Base-by-base conservation (phyloP, 352 stramenopile genomes). In the Globisporangium splendens region DNA sequence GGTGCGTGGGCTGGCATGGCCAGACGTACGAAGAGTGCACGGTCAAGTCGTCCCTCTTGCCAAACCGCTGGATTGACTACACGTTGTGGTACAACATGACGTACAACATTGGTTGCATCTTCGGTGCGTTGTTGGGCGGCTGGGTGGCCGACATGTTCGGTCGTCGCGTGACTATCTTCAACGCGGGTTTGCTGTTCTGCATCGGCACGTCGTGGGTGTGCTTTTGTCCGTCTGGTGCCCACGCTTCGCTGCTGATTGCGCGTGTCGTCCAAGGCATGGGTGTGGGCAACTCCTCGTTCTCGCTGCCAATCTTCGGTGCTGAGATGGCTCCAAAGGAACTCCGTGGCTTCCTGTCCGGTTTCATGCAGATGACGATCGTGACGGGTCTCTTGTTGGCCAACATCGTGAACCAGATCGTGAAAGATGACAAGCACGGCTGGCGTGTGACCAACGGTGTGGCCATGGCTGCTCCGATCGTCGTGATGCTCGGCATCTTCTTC, bases 271-370 rank as follows among this genome's bases (percentile, higher is more conserved):
- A n/a, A n/a, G n/a, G n/a, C n/a, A n/a, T n/a, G n/a, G n/a, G n/a
- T n/a, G n/a, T n/a, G n/a, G n/a, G n/a, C n/a, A n/a, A n/a, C n/a
- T n/a, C n/a, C n/a, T n/a, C n/a, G n/a, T n/a, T n/a, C n/a, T n/a
- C n/a, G n/a, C 59, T 79, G 38, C 75, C 71, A 44, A 64, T 83
- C 2, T 83, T 77, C 47, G 76, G 77, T 50, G 74, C 77, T 6
- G 77, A 87, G 59, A 83, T 84, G 72, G 69, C 72, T 5, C 77
- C 75, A 33, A 85, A 86, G 62, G 75, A 88, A 46, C 60, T 88
- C 22, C 72, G 77, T 14, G 77, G 77, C 12, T 75, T 88, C n/a
- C n/a, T n/a, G n/a, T n/a, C n/a, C n/a, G n/a, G n/a, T n/a, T n/a
- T n/a, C n/a, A n/a, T n/a, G n/a, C 75, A 85, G 55, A 82, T 85